Evolutionary conservation across 495 filamentous ascomycete species (phyloP), one percentile per base, ranked within the genome.

Genomic region (Penicillium herquei): DNA sequence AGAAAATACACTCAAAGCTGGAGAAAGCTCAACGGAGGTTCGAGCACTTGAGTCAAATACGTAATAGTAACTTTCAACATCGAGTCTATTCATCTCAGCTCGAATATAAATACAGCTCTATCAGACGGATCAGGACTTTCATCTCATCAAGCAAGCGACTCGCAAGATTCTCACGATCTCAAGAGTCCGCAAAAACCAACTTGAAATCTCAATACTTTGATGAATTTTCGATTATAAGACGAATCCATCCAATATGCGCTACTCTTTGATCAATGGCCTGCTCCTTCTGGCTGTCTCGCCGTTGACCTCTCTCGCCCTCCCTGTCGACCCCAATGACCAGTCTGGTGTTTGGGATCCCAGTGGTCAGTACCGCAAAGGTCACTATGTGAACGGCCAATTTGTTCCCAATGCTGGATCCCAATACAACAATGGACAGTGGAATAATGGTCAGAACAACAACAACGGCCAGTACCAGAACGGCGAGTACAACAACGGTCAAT

Each of bases 1-100:
- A 53, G 81, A 81, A 37, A 67, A 56, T 51, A 65, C 64, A 11
- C 63, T 67, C 10, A 61, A 64, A n/a, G 55, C 13, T 45, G 52
- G 21, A 70, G 75, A 55, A 72, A 78, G 39, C 73, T 80, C 40
- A 49, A 46, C 12, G 11, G 14, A 53, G 44, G 39, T 51, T 9
- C 21, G 21, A 26, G 21, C 21, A 26, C 21, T 26, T 16, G 13
- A 41, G 7, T 43, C 10, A 21, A 41, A 43, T 64, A 62, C 61
- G 61, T 64, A 59, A 61, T 55, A 7, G 8, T 1, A 46, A 45
- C 32, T 26, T 26, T 34, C 39, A 44, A 43, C 33, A 58, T 54
- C 39, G 21, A 26, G 21, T 26, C 21, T 26, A 26, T 26, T 59
- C 39, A 54, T 35, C 7, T n/a, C 48, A 26, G 46, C 52, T 58